These are phyloP conservation scores for Garcia nutans DNA, from an alignment of 345 rosid species.

Conservation along the genomic window DNA sequence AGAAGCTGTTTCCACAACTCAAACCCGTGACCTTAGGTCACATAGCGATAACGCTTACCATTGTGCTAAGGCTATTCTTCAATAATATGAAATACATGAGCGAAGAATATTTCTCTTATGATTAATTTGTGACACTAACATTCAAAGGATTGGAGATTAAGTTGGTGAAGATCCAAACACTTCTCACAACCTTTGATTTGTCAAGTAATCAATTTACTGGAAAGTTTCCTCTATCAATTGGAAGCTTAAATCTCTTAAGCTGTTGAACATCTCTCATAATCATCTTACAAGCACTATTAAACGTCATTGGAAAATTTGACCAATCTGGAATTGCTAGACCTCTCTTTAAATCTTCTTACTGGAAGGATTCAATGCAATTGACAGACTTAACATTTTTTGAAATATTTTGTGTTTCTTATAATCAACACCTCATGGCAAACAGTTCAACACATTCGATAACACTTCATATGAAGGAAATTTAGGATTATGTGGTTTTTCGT, in stretches of 20 bases:
- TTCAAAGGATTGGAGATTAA: not conserved
- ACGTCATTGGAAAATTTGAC: constrained; percentile 13
- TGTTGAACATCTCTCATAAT: constrained; percentile 30
- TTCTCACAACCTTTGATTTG: constrained; percentile 19
- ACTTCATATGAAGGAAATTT: too few relatives aligned
- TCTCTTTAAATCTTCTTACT: constrained; percentile 23
- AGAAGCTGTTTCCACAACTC: too few relatives aligned
- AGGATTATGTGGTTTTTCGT: too few relatives aligned
- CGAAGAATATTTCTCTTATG: not conserved
- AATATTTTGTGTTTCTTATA: not conserved
- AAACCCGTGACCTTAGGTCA: too few relatives aligned
- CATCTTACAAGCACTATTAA: constrained; percentile 8
- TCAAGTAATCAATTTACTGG: constrained; percentile 27
- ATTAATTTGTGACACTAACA: not conserved
- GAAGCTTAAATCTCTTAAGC: constrained; percentile 20
- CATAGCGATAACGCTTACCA: too few relatives aligned
- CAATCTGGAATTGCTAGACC: constrained; percentile 21
- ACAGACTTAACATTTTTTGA: not conserved
- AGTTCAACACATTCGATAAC: too few relatives aligned
- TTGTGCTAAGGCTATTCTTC: too few relatives aligned
- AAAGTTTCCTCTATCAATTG: constrained; percentile 17
- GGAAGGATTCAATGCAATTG: constrained; percentile 18
- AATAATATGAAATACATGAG: not conserved
- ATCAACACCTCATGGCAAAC: too few relatives aligned
- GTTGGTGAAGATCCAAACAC: not conserved